Percentiles rank a stretch among this genome's conserved stretches.
Evolutionary conservation across 2,329 filamentous ascomycete genomes (phyloP).

Genomic region (Geoglossum cookeanum): DNA sequence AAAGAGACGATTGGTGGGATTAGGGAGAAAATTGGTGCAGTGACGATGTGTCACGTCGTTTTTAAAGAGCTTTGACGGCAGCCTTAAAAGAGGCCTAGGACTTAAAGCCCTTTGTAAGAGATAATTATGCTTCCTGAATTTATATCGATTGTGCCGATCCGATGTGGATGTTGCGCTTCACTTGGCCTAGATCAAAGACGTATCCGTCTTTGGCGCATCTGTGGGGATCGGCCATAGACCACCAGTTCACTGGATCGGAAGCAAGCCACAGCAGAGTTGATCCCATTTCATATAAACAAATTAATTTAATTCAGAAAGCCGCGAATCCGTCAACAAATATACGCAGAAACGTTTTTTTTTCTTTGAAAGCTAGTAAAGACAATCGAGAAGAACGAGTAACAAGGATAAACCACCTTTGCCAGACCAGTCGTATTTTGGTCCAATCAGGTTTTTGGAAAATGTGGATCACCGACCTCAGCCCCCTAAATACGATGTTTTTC

Average conservation of each 20-base stretch:
- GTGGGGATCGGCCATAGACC: too few species aligned
- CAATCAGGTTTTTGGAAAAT: background rate
- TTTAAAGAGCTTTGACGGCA: constrained; percentile 17
- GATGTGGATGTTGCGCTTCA: too few species aligned
- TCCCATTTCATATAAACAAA: constrained; percentile 1
- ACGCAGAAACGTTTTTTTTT: background rate
- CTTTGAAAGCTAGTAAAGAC: background rate
- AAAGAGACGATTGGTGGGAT: constrained; percentile 22
- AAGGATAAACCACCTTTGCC: background rate
- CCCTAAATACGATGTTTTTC: constrained; percentile 53
- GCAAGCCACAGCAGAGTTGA: background rate
- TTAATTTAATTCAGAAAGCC: background rate
- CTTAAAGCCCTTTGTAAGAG: background rate
- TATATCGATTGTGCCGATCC: too few species aligned
- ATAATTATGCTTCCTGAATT: background rate
- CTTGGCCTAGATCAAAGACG: too few species aligned
- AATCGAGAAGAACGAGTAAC: background rate
- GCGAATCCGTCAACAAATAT: background rate
- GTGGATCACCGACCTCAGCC: background rate
- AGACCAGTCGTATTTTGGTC: background rate
- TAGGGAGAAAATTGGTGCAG: constrained; percentile 22
- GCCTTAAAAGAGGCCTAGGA: background rate
- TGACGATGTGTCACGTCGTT: constrained; percentile 27
- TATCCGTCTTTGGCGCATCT: too few species aligned
- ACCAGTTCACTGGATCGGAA: background rate